phyloP scores from a whole-genome alignment of 23 red algal genomes.

The Chondrus crispus region DNA sequence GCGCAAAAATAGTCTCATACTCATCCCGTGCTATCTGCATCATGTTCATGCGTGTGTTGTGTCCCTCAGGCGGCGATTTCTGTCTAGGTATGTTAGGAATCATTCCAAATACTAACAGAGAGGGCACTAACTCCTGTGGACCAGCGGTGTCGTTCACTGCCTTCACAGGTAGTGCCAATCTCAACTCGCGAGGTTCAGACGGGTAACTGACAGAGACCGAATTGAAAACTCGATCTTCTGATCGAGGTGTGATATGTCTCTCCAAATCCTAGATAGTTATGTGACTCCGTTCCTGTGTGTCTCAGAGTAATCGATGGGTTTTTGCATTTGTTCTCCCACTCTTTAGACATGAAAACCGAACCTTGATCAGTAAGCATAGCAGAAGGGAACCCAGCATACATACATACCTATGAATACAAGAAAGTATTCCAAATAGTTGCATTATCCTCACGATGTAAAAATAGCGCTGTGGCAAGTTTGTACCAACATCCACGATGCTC shows the following conservation, averaged over 20 bases:
- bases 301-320: not conserved
- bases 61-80: not conserved
- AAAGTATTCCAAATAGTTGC: not conserved
- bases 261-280: not conserved
- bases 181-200: not conserved
- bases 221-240: constrained; percentile 5
- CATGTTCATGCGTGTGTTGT: not conserved
- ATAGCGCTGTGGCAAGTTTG: not conserved
- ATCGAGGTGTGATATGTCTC: not conserved
- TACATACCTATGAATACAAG: not conserved
- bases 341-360: not conserved
- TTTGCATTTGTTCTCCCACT: not conserved
- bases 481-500: not conserved
- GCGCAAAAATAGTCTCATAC: not conserved
- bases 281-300: not conserved
- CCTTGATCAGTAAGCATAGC: constrained; percentile 10
- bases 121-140: not conserved
- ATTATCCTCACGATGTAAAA: not conserved
- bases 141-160: not conserved
- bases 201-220: not conserved
- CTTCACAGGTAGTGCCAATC: not conserved
- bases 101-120: not conserved
- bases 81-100: not conserved
- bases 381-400: not conserved
- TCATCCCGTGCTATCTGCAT: not conserved